Evolutionary conservation across 2,329 filamentous ascomycete species (phyloP).

Genomic region (Ambrosiella beaveri): DNA sequence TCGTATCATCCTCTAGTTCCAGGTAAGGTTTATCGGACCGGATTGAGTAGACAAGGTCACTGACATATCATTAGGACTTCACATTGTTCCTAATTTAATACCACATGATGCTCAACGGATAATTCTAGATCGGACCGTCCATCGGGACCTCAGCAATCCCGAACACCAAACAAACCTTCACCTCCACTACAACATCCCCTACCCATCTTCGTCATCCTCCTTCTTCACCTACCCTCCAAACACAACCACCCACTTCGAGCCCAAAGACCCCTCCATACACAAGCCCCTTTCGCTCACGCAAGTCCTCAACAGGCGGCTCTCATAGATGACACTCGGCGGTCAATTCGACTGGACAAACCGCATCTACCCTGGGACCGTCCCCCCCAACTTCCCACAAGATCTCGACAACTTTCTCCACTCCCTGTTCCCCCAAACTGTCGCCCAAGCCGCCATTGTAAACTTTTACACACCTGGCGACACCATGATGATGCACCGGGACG

Average conservation of each 20-base stretch:
- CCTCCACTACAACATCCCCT: slow-evolving; percentile 57
- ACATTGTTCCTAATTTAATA: slow-evolving; percentile 59
- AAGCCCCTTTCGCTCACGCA: slow-evolving; percentile 52
- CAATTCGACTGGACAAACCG: slow-evolving; percentile 95
- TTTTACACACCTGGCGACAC: slow-evolving; percentile 83
- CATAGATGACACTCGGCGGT: slow-evolving; percentile 87
- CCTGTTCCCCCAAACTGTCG: slow-evolving; percentile 59
- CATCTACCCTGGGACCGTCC: slow-evolving; percentile 50
- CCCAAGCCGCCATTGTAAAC: slow-evolving; percentile 87
- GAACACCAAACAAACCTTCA: slow-evolving; percentile 80
- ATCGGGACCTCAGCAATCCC: slow-evolving; percentile 56
- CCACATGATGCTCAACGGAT: slow-evolving; percentile 49
- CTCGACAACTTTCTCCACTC: slow-evolving; percentile 47
- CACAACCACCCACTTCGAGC: slow-evolving; percentile 38
- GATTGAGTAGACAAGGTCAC: background rate
- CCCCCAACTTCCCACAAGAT: slow-evolving; percentile 59
- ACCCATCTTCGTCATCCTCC: slow-evolving; percentile 27
- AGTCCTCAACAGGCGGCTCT: slow-evolving; percentile 62
- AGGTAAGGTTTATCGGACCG: slow-evolving; percentile 31
- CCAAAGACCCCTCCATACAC: slow-evolving; percentile 59
- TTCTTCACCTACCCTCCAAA: slow-evolving; percentile 37
- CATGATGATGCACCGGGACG: slow-evolving; percentile 82
- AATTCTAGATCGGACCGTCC: slow-evolving; percentile 57
- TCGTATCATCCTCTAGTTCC: slow-evolving; percentile 50
- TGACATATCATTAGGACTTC: slow-evolving; percentile 41